A percentile compares a stretch with the other conserved stretches of the same genome.
These are phyloP conservation scores for Cornus controversa DNA, from an alignment of 148 eudicot species.

Conservation along the genomic window DNA sequence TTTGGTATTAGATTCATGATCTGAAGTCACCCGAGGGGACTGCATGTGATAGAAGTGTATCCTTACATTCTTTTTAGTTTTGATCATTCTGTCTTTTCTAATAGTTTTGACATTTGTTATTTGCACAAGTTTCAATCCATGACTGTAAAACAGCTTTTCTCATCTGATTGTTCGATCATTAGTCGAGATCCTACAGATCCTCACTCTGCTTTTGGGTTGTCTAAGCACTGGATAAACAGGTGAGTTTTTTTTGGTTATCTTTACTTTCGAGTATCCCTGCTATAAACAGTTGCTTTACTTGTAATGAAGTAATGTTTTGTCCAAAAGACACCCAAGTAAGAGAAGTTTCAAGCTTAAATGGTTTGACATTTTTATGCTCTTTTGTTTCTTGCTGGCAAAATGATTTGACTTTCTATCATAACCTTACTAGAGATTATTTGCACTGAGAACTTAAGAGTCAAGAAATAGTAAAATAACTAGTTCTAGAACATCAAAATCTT, in stretches of 20 bases:
- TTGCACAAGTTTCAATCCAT: constrained; percentile 34
- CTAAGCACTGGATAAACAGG: constrained; percentile 76
- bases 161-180: constrained; percentile 54
- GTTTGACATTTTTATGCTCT: not conserved
- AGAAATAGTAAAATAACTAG: not conserved
- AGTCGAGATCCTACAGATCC: constrained; percentile 51
- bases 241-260: constrained; percentile 14
- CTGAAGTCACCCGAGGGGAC: constrained; percentile 44
- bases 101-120: not conserved
- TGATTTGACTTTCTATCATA: not conserved
- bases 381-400: not conserved
- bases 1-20: constrained; percentile 62
- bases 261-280: not conserved
- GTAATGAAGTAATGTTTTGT: not conserved
- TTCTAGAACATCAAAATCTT: not conserved
- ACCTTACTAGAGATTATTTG: not conserved
- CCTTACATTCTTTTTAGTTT: constrained; percentile 23
- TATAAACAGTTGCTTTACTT: not conserved
- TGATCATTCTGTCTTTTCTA: constrained; percentile 5
- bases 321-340: not conserved
- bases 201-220: constrained; percentile 50
- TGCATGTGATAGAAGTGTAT: constrained; percentile 55
- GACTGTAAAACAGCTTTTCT: constrained; percentile 44
- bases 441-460: not conserved
- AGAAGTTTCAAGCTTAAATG: not conserved